Conservation (phyloP, 2,329 filamentous ascomycete genomes). For the Westerdykella ornata region DNA sequence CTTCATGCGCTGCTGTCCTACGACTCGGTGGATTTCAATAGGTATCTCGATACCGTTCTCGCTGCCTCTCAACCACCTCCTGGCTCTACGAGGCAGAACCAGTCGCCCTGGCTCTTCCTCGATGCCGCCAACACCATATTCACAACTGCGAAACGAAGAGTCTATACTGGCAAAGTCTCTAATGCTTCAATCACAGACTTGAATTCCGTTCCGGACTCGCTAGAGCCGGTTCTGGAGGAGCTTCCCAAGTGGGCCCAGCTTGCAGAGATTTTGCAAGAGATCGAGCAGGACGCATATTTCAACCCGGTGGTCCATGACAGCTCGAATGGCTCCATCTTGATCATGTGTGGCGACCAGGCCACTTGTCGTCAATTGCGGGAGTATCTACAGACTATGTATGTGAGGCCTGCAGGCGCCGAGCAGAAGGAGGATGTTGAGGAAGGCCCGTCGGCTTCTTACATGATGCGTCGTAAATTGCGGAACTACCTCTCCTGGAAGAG, state of each 20-base stretch:
- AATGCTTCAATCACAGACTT: conserved; percentile 47
- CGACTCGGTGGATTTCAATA: conserved; percentile 84
- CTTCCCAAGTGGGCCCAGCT: conserved; percentile 89
- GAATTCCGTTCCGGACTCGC: conserved; percentile 50
- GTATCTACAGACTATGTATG: conserved; percentile 85
- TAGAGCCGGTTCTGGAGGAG: conserved; percentile 81
- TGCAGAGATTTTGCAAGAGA: conserved; percentile 86
- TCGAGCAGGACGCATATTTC: conserved; percentile 83
- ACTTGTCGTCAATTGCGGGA: conserved; percentile 86
- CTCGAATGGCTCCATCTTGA: conserved; percentile 83
- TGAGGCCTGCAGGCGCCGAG: conserved; percentile 49
- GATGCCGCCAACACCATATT: conserved; percentile 95
- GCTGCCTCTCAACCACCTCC: conserved; percentile 83
- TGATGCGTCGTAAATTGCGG: conserved; percentile 83
- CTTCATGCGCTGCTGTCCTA: conserved; percentile 75
- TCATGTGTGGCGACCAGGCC: conserved; percentile 88
- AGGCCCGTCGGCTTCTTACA: conserved; percentile 66
- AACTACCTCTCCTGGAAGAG: conserved; percentile 87
- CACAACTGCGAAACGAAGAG: conserved; percentile 76
- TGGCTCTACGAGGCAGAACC: conserved; percentile 77
- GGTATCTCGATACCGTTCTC: conserved; percentile 89
- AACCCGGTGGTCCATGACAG: conserved; percentile 70
- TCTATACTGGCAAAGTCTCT: conserved; percentile 69
- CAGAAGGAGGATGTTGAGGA: conserved; percentile 51
- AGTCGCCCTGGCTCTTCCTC: conserved; percentile 92